These are phyloP conservation scores for Ormosia emarginata DNA, from an alignment of 306 rosid genomes.

Conservation along the genomic window DNA sequence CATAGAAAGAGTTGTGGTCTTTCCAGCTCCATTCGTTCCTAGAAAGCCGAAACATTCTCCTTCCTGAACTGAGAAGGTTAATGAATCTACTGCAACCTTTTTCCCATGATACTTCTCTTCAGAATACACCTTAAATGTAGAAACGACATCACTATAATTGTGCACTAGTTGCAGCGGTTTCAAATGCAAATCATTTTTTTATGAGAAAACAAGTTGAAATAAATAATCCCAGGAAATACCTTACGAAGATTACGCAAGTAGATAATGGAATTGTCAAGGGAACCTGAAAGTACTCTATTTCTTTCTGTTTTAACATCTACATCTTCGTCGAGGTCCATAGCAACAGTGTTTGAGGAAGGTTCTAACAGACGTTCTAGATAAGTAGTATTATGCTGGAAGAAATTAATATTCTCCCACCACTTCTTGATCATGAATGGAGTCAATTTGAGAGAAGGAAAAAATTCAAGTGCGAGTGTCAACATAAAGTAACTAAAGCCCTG, in stretches of 20 bases:
- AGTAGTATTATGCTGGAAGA: conserved; percentile 30
- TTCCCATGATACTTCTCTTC: conserved; percentile 51
- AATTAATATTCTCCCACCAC: conserved; percentile 49
- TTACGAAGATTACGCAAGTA: conserved; percentile 80
- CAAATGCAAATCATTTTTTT: neutral
- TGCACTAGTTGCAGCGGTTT: neutral
- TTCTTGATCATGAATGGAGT: conserved; percentile 45
- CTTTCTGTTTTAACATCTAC: conserved; percentile 85
- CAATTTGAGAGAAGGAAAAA: conserved; percentile 59
- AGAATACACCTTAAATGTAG: conserved; percentile 65
- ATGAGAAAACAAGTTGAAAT: conserved; percentile 12
- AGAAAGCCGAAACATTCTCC: conserved; percentile 97
- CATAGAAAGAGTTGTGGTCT: conserved; percentile 92
- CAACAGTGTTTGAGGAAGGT: conserved; percentile 41
- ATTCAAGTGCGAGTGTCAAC: conserved; percentile 74
- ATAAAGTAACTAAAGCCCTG: conserved; percentile 79
- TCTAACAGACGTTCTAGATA: conserved; percentile 66
- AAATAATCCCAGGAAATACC: conserved; percentile 47
- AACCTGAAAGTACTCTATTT: conserved; percentile 85
- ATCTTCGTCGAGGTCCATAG: conserved; percentile 64
- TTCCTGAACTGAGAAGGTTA: conserved; percentile 89
- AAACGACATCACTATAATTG: neutral
- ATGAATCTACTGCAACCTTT: conserved; percentile 86
- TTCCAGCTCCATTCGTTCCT: conserved; percentile 99
- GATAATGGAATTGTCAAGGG: conserved; percentile 74